phyloP scores from a whole-genome alignment of 768 basidiomycete genomes.

The Leccinum subgranulosum region DNA sequence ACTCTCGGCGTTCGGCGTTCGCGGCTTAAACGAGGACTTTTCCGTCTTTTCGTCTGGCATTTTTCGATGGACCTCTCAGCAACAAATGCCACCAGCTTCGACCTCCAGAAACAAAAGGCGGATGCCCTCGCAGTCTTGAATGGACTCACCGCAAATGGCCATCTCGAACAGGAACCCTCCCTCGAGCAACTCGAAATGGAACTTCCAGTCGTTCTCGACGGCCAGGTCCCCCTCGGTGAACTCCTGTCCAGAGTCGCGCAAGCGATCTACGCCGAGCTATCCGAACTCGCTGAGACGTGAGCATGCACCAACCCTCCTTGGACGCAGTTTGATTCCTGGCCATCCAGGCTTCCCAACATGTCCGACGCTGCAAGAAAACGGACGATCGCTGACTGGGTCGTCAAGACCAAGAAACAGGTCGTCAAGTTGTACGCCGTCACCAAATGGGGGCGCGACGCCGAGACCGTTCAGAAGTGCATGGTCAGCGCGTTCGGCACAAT shows the following conservation, averaged over 20 bases:
- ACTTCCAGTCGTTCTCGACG: slow-evolving; percentile 69
- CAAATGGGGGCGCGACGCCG: slow-evolving; percentile 85
- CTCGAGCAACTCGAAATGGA: slow-evolving; percentile 67
- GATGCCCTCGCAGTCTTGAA: slow-evolving; percentile 29
- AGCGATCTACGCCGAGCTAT: slow-evolving; percentile 78
- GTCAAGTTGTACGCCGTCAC: slow-evolving; percentile 84
- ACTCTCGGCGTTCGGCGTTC: slow-evolving; percentile 1
- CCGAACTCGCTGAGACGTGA: slow-evolving; percentile 84
- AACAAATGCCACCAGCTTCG: slow-evolving; percentile 18
- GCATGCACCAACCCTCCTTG: slow-evolving; percentile 22
- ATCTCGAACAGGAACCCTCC: slow-evolving; percentile 36
- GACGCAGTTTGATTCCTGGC: background rate
- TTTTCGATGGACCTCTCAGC: slow-evolving; percentile 14
- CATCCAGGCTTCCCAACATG: slow-evolving; percentile 69
- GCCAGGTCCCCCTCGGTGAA: slow-evolving; percentile 70
- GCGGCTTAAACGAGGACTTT: slow-evolving; percentile 1
- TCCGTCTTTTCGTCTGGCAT: background rate
- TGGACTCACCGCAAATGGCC: slow-evolving; percentile 32
- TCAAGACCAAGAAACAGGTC: slow-evolving; percentile 86
- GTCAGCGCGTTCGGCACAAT: slow-evolving; percentile 32
- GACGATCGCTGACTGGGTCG: slow-evolving; percentile 82
- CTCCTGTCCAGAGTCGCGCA: slow-evolving; percentile 75
- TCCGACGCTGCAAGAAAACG: slow-evolving; percentile 79
- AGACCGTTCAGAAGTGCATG: slow-evolving; percentile 86
- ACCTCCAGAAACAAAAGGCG: slow-evolving; percentile 30